phyloP scores from a whole-genome alignment of 2,329 filamentous ascomycete genomes.

The Ambrosiella beaveri region DNA sequence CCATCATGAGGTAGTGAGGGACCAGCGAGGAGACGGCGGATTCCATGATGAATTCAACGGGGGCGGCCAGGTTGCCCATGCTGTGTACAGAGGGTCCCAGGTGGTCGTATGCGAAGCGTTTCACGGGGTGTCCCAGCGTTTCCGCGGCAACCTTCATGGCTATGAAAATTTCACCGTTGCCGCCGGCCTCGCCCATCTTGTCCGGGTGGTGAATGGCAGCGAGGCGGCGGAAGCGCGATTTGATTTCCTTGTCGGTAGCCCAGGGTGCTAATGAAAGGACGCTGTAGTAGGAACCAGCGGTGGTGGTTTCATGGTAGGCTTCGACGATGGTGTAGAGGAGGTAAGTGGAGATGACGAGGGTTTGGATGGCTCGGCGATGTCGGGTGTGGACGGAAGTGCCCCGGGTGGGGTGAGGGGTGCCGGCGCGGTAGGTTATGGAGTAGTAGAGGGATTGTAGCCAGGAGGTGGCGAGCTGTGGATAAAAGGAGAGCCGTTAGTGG shows the following conservation, averaged over 20 bases:
- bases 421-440: conserved; percentile 72
- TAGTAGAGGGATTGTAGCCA: conserved; percentile 74
- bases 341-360: conserved; percentile 66
- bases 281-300: conserved; percentile 59
- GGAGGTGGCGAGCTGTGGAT: conserved; percentile 52
- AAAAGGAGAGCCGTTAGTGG: conserved; percentile 7
- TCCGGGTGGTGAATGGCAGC: conserved; percentile 65
- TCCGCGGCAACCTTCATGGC: conserved; percentile 72
- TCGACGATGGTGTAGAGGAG: conserved; percentile 87
- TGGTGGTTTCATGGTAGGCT: conserved; percentile 63
- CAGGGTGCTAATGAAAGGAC: conserved; percentile 52
- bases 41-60: conserved; percentile 52
- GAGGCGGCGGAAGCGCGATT: conserved; percentile 68
- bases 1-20: conserved; percentile 43
- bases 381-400: conserved; percentile 49
- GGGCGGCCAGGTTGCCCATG: conserved; percentile 49
- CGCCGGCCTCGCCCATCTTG: conserved; percentile 35
- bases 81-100: conserved; percentile 57
- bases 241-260: conserved; percentile 59
- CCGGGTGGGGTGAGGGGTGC: conserved; percentile 59
- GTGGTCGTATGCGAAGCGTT: conserved; percentile 75
- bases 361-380: conserved; percentile 69
- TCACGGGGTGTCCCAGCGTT: conserved; percentile 57
- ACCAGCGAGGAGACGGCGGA: conserved; percentile 42
- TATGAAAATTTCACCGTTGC: conserved; percentile 44